phyloP scores from a whole-genome alignment of 768 basidiomycete genomes.

The Russula dissimulans region DNA sequence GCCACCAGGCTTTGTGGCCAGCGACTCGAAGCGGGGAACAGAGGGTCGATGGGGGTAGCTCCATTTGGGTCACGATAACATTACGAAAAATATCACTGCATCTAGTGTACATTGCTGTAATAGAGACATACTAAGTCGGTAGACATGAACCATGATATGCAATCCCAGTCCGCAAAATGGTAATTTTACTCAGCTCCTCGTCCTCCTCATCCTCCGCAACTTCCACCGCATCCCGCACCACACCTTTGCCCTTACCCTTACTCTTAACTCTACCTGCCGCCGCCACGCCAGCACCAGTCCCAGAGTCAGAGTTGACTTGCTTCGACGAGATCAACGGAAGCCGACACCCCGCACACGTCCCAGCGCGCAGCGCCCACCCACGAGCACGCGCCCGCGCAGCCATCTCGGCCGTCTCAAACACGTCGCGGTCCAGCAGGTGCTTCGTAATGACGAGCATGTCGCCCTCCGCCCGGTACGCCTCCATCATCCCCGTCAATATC shows the following conservation, averaged over 20 bases:
- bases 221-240: constrained; percentile 9
- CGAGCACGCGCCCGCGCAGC: constrained; percentile 44
- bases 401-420: constrained; percentile 64
- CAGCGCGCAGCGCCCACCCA: constrained; percentile 53
- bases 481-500: constrained; percentile 91
- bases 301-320: background rate
- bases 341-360: constrained; percentile 45
- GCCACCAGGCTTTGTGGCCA: too few species aligned
- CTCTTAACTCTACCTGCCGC: background rate
- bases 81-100: constrained; percentile 1
- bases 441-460: constrained; percentile 84
- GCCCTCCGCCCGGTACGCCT: constrained; percentile 86
- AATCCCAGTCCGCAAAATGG: constrained; percentile 49
- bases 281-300: background rate
- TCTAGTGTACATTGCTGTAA: constrained; percentile 23
- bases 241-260: constrained; percentile 15
- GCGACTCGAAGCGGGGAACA: too few species aligned
- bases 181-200: constrained; percentile 24
- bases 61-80: background rate
- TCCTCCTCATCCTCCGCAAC: background rate
- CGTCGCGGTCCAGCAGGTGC: constrained; percentile 69
- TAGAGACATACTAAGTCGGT: constrained; percentile 19
- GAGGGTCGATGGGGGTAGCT: too few species aligned
- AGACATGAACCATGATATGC: constrained; percentile 47
- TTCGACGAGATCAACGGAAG: constrained; percentile 31